phyloP scores from a whole-genome alignment of 345 rosid genomes.

The Eucalyptus albens region DNA sequence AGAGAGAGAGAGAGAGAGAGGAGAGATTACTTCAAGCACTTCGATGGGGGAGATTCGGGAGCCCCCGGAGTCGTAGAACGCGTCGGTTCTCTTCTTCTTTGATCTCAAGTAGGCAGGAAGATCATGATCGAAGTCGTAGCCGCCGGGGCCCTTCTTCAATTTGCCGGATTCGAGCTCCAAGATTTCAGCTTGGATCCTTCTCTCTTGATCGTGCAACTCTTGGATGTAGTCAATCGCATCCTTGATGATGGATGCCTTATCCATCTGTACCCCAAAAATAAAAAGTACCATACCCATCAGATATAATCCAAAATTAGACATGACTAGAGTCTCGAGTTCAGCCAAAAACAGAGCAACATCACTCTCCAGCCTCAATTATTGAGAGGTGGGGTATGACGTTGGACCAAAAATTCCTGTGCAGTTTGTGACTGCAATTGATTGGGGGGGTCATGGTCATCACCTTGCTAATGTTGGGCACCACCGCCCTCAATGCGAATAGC shows the following conservation, averaged over 20 bases:
- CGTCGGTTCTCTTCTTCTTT: constrained; percentile 53
- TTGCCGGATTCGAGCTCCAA: constrained; percentile 59
- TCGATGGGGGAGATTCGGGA: constrained; percentile 45
- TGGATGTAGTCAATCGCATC: constrained; percentile 89
- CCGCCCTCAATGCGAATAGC: constrained; percentile 80
- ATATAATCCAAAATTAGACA: not conserved
- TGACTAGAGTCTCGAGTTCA: not conserved
- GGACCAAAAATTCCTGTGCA: not conserved
- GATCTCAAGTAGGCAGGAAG: constrained; percentile 43
- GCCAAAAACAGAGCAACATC: not conserved
- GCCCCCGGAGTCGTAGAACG: constrained; percentile 18
- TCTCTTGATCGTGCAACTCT: constrained; percentile 73
- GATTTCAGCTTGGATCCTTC: constrained; percentile 55
- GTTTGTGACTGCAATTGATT: not conserved
- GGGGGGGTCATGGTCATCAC: constrained; percentile 1
- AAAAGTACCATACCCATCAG: not conserved
- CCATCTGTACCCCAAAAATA: constrained; percentile 41
- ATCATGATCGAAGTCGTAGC: constrained; percentile 45
- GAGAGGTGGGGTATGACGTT: not conserved
- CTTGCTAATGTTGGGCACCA: constrained; percentile 94
- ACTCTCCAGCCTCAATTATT: not conserved
- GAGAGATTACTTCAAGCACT: constrained; percentile 29
- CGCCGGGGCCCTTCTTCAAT: constrained; percentile 7
- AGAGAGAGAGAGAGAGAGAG: no score
- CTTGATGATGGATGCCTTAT: constrained; percentile 95